Evolutionary conservation across 108 stramenopile species (phyloP), one percentile per base, ranked within the genome.

Genomic region (Mayamaea pseudoterrestris): DNA sequence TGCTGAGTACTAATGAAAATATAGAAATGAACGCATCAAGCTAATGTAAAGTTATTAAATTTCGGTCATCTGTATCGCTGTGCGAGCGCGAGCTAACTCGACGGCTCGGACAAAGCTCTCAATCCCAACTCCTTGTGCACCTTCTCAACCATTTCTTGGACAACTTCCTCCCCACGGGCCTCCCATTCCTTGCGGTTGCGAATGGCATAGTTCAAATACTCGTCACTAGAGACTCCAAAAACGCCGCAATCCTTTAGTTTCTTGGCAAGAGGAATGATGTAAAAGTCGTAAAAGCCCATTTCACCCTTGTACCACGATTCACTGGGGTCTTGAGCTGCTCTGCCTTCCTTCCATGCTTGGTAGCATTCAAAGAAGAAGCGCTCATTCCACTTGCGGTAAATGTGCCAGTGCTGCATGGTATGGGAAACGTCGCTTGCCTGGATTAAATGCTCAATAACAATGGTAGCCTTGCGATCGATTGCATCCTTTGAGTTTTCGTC

Each of bases 241-340:
- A 67, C 63, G 14, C 70, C 66, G 27, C 66, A 67, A 17, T 61
- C 53, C 8, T 63, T 30, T 63, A 76, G 50, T 41, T 70, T 76
- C 42, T 60, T 65, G 21, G 74, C 66, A 23, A 76, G 55, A 11
- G 74, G 74, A 36, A 76, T 62, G 17, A 76, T 44, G 41, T 76
- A 76, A 34, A 65, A 45, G 39, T 71, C 64, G 47, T 58, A 71
- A 58, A 76, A 76, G 16, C 50, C 56, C 27, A 76, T 44, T 58
- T 76, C 58, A 52, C 71, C 71, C 30, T 70, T 50, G 48, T 70
- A 76, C 74, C 74, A 76, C 18, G 37, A 58, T 23, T 32, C 35
- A 16, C 35, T 11, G 74, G 69, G 7, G 7, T 6, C 6, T 46
- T 5, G 7, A 46, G 8, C n/a, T 16, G 41, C 11, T 17, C 8